Evolutionary conservation across 169 alveolate genomes (phyloP), one percentile per base, ranked within the genome.

Genomic region (Prorocentrum cordatum): DNA sequence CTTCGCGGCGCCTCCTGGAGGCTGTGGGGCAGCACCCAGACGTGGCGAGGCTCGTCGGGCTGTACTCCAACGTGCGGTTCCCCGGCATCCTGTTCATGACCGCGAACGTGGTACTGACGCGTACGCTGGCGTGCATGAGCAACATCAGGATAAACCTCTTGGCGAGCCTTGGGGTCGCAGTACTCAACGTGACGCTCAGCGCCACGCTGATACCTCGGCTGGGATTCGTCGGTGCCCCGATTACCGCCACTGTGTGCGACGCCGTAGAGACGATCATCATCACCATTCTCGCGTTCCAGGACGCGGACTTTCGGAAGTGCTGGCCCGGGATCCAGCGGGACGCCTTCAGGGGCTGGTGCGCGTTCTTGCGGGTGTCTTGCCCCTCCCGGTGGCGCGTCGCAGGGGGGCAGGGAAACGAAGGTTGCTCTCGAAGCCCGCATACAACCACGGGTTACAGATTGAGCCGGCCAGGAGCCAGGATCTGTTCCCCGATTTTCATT

Each of bases 281-380:
- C 10, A 12, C 32, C 29, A 12, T 27, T 1, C 47, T 64, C 24
- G 73, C 73, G 16, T 61, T 31, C 24, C 10, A 45, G 32, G 35
- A 35, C 77, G 12, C 77, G n/a, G 77, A 67, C 77, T 67, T 67
- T 35, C 77, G 77, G 36, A 67, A 67, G 58, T 67, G 77, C 77
- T 67, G 77, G 77, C 58, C 58, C 20, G 77, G 77, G 39, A 35
- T 67, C 58, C 16, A 50, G 10, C 31, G 50, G 3, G 59, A 67
- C 20, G 77, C 77, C 35, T 67, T 67, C 77, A 33, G 33, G 31
- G 24, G 10, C 26, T 67, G 77, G 77, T 27, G 33, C 20, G 20
- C 77, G n/a, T 67, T 35, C 77, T 12, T 32, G 36, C 27, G 33
- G 20, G 14, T 67, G 36, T 33, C 77, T 22, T 35, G 50, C 35